phyloP scores from a whole-genome alignment of 2,329 filamentous ascomycete genomes.

The Lizonia empirigonia region DNA sequence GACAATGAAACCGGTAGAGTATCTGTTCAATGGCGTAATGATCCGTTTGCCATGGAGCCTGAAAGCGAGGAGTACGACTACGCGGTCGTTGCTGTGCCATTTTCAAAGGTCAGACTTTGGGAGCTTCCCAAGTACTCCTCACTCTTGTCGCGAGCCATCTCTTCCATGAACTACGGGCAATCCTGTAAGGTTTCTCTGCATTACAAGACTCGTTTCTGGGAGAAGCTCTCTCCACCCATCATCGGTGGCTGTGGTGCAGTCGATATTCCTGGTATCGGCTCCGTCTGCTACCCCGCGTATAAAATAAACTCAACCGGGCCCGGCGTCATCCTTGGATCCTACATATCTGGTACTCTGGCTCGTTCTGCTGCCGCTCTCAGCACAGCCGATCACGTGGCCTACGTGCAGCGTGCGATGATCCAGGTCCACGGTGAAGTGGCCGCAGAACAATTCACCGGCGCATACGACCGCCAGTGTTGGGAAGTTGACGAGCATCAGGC shows the following conservation, averaged over 20 bases:
- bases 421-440: conserved; percentile 69
- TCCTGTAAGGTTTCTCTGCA: conserved; percentile 67
- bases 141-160: conserved; percentile 57
- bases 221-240: conserved; percentile 61
- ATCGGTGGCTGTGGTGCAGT: conserved; percentile 66
- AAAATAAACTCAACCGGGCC: conserved; percentile 67
- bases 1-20: conserved; percentile 59
- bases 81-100: conserved; percentile 68
- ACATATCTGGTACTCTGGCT: conserved; percentile 56
- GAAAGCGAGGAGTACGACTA: conserved; percentile 66
- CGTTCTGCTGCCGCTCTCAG: conserved; percentile 56
- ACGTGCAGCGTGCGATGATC: conserved; percentile 68
- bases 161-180: conserved; percentile 56
- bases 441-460: conserved; percentile 67
- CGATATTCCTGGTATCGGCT: conserved; percentile 66
- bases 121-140: conserved; percentile 60
- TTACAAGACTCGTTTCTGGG: conserved; percentile 69
- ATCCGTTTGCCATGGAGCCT: conserved; percentile 50
- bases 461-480: conserved; percentile 71
- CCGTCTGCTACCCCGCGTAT: conserved; percentile 71
- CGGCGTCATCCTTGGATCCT: conserved; percentile 66
- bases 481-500: conserved; percentile 64
- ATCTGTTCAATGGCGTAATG: conserved; percentile 62
- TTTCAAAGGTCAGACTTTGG: conserved; percentile 68
- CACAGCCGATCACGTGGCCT: conserved; percentile 66